Conservation (phyloP, 179 eudicot genomes). For the Beta corolliflora region DNA sequence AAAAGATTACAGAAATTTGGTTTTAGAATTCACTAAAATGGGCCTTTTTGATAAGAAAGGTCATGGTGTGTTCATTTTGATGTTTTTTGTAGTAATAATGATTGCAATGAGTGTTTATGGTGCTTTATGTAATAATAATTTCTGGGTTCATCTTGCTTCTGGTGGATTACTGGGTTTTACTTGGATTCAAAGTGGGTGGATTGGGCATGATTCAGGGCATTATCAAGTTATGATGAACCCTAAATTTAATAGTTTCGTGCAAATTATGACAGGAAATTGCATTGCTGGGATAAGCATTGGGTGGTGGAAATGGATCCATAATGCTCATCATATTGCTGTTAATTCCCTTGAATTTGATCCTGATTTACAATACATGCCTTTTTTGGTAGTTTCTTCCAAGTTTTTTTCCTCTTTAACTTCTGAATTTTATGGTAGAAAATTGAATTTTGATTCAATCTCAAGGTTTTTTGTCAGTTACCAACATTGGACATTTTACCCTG, state of each 20-base stretch:
- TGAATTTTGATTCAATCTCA: slow-evolving; percentile 44
- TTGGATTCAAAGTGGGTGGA: slow-evolving; percentile 71
- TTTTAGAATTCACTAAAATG: slow-evolving; percentile 44
- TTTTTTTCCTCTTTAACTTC: slow-evolving; percentile 51
- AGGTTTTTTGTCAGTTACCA: slow-evolving; percentile 56
- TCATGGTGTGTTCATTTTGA: slow-evolving; percentile 24
- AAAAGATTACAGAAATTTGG: slow-evolving; percentile 51
- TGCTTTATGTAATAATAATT: slow-evolving; percentile 31
- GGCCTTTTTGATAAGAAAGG: slow-evolving; percentile 60
- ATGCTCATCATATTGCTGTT: slow-evolving; percentile 63
- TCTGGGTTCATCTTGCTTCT: slow-evolving; percentile 42
- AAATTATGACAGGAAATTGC: slow-evolving; percentile 46
- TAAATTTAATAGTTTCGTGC: slow-evolving; percentile 36
- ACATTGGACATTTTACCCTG: slow-evolving; percentile 60
- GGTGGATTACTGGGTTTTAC: slow-evolving; percentile 51
- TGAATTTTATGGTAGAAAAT: slow-evolving; percentile 39
- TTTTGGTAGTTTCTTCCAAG: slow-evolving; percentile 55
- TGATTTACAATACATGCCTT: slow-evolving; percentile 62
- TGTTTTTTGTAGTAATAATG: slow-evolving; percentile 10
- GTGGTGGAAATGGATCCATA: slow-evolving; percentile 72
- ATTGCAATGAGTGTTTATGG: slow-evolving; percentile 40
- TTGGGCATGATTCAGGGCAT: slow-evolving; percentile 63
- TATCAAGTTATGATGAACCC: slow-evolving; percentile 44
- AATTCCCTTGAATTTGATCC: slow-evolving; percentile 60
- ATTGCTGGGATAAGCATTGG: slow-evolving; percentile 62